Evolutionary conservation across 1,139 yeast genomes (phyloP).

Genomic region (Zygosaccharomyces sapae): DNA sequence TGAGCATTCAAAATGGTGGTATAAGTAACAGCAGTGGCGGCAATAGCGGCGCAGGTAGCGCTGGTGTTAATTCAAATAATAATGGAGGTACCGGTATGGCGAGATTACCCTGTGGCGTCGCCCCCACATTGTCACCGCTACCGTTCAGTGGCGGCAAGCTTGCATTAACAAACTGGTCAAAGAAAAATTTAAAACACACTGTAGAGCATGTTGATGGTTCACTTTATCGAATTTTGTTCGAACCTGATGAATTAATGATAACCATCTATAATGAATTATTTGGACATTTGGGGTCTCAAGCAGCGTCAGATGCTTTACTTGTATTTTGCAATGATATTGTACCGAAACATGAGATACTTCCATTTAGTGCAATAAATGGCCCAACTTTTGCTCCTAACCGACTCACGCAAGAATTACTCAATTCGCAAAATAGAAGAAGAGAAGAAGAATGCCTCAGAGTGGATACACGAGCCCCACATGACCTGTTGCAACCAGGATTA

Average conservation of each 20-base stretch:
- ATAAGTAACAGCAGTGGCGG: background rate
- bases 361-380: constrained; percentile 9
- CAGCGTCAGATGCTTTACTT: constrained; percentile 26
- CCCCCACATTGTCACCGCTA: constrained; percentile 4
- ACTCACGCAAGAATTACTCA: constrained; percentile 13
- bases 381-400: constrained; percentile 12
- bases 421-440: constrained; percentile 5
- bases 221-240: constrained; percentile 18
- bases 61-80: background rate
- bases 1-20: background rate
- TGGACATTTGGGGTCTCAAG: constrained; percentile 27
- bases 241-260: constrained; percentile 30
- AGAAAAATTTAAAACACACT: constrained; percentile 12
- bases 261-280: constrained; percentile 26
- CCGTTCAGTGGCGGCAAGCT: constrained; percentile 5
- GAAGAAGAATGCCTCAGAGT: constrained; percentile 2
- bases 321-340: constrained; percentile 22
- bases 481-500: constrained; percentile 5
- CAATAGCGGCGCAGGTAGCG: too few species aligned
- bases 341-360: constrained; percentile 7
- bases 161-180: constrained; percentile 3
- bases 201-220: constrained; percentile 2
- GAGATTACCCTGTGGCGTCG: background rate
- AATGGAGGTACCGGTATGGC: background rate
- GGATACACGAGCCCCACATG: background rate